Base-by-base conservation (phyloP, 345 rosid species). In the Erodium maritimum region DNA sequence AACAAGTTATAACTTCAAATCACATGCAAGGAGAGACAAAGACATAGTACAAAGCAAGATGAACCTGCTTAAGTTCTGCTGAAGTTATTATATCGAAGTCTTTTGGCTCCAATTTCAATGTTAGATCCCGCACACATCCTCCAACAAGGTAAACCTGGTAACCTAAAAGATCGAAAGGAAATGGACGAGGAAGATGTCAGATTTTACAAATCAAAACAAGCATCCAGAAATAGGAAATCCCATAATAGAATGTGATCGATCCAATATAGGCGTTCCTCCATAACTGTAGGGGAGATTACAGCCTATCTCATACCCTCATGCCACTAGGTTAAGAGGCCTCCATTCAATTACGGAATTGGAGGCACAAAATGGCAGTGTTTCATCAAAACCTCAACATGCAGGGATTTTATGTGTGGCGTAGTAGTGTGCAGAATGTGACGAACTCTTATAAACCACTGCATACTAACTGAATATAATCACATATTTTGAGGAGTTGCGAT, bases 81-180 rank as follows among this genome's bases (percentile, higher is more conserved):
- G 97, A 80, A 37, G 99, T 94, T 58, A 94, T 69, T 52, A 94
- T 67, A 70, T 94, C 95, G 17, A 90, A 94, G 72, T 94, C 99
- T 63, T 86, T 84, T 0, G 99, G 99, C 23, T 67, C 79, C 72
- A 85, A 68, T 71, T 84, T 82, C 67, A 94, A 67, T 51, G 90
- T 77, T 70, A 94, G 95, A 82, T 94, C 99, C 57, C 99, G 75
- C 37, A 94, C 96, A 59, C 97, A 87, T 11, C 99, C 99, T 65
- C 97, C 99, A 7, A 94, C 99, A 60, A 90, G 96, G 70, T 90
- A 87, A 58, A 84, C 99, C 59, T 82, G 86, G 70, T 77, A 73
- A 46, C 99, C 99, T 90, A 61, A 52, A 64, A 10, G 48, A 42
- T 0, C 21, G 59, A 19, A 65, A 19, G 29, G n/a, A 34, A 54